Evolutionary conservation across 805 yeast species (phyloP).

Genomic region (Starmerella etchellsii): DNA sequence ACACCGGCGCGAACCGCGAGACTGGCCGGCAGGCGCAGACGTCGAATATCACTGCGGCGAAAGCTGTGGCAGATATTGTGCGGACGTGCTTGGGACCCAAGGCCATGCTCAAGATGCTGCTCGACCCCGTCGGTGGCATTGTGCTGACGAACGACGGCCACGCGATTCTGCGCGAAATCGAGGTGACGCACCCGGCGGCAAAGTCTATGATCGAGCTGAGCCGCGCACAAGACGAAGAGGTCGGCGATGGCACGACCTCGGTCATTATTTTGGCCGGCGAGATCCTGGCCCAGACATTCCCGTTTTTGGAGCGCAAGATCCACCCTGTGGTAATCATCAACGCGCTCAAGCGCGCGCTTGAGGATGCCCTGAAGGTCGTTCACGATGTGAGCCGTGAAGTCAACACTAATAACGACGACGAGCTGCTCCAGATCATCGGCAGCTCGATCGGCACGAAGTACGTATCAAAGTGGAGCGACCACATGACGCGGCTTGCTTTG

Average conservation of each 20-base stretch:
- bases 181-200: slow-evolving; percentile 94
- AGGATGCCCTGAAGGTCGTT: slow-evolving; percentile 81
- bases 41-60: slow-evolving; percentile 97
- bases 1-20: slow-evolving; percentile 84
- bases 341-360: slow-evolving; percentile 80
- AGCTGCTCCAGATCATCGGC: slow-evolving; percentile 72
- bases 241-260: slow-evolving; percentile 96
- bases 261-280: slow-evolving; percentile 97
- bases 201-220: slow-evolving; percentile 94
- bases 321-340: slow-evolving; percentile 95
- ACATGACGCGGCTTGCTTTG: slow-evolving; percentile 81
- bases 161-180: slow-evolving; percentile 93
- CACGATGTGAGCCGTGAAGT: slow-evolving; percentile 73
- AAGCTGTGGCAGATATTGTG: slow-evolving; percentile 94
- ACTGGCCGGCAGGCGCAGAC: slow-evolving; percentile 95
- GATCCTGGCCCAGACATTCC: slow-evolving; percentile 86
- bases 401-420: slow-evolving; percentile 69
- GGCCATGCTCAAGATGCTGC: slow-evolving; percentile 95
- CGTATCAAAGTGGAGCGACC: slow-evolving; percentile 76
- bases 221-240: slow-evolving; percentile 97
- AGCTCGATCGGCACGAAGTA: slow-evolving; percentile 96
- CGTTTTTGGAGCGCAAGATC: slow-evolving; percentile 80
- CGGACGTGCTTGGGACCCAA: slow-evolving; percentile 98
- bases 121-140: slow-evolving; percentile 90
- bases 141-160: slow-evolving; percentile 97